Evolutionary conservation across 2,329 filamentous ascomycete species (phyloP).

Genomic region (Exserohilum turcica): DNA sequence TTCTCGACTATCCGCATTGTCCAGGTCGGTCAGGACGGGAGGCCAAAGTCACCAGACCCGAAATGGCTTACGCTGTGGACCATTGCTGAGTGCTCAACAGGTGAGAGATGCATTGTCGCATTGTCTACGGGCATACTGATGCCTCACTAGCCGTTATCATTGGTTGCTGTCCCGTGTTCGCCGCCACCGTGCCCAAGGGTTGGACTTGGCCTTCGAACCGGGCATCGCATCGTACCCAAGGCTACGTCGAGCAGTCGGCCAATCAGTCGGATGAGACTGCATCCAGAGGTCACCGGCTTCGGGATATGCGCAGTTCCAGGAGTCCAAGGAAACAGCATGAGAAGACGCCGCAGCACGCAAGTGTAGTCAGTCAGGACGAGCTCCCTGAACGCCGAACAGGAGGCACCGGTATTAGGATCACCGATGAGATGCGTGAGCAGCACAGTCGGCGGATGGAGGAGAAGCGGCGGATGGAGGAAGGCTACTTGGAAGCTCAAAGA

Average conservation of each 20-base stretch:
- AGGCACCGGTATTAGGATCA: slow-evolving; percentile 7
- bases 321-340: slow-evolving; percentile 6
- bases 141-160: slow-evolving; percentile 28
- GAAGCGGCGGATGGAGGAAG: slow-evolving; percentile 3
- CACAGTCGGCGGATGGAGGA: slow-evolving; percentile 8
- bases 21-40: slow-evolving; percentile 38
- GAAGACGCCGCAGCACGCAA: slow-evolving; percentile 5
- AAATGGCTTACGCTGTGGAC: slow-evolving; percentile 48
- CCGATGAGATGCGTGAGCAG: slow-evolving; percentile 10
- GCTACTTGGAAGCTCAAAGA: background rate
- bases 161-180: slow-evolving; percentile 30
- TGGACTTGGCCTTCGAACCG: background rate
- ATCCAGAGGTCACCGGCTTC: slow-evolving; percentile 7
- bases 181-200: slow-evolving; percentile 19
- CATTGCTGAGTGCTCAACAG: slow-evolving; percentile 45
- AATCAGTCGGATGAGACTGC: slow-evolving; percentile 5
- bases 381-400: slow-evolving; percentile 12
- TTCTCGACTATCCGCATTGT: slow-evolving; percentile 39
- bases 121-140: background rate
- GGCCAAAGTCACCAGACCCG: slow-evolving; percentile 34
- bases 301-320: slow-evolving; percentile 13
- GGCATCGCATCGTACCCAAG: slow-evolving; percentile 13
- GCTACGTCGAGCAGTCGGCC: slow-evolving; percentile 21
- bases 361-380: slow-evolving; percentile 18
- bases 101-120: slow-evolving; percentile 20